Evolutionary conservation across 257 asterid species (phyloP).

Genomic region (Buddleja alternifolia): DNA sequence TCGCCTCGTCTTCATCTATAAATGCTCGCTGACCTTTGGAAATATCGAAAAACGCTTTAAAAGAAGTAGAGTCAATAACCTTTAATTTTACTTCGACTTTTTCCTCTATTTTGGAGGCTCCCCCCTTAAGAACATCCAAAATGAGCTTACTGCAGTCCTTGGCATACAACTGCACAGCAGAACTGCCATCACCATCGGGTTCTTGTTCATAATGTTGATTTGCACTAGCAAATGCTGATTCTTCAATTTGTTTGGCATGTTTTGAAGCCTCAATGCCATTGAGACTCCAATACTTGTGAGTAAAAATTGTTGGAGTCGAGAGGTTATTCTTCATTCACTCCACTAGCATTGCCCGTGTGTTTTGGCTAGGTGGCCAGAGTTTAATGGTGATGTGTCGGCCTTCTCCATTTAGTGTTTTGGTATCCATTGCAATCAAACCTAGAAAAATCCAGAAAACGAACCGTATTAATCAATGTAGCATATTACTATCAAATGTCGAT

Average conservation of each 20-base stretch:
- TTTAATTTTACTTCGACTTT: conserved; percentile 41
- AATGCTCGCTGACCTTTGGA: conserved; percentile 88
- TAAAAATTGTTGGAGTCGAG: conserved; percentile 83
- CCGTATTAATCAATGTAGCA: neutral
- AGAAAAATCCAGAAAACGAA: conserved; percentile 21
- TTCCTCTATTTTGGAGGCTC: conserved; percentile 40
- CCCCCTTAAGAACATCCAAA: conserved; percentile 72
- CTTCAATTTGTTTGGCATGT: conserved; percentile 76
- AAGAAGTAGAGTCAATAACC: conserved; percentile 34
- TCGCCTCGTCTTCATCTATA: conserved; percentile 80
- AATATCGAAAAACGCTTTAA: conserved; percentile 66
- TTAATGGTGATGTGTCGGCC: conserved; percentile 69
- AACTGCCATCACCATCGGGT: conserved; percentile 97
- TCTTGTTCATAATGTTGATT: conserved; percentile 69
- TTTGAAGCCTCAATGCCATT: conserved; percentile 55
- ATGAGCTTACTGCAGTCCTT: conserved; percentile 88
- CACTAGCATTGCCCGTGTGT: conserved; percentile 75
- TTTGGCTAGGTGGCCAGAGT: conserved; percentile 96
- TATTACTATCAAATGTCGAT: conserved; percentile 8
- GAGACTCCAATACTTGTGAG: conserved; percentile 80
- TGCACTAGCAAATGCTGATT: conserved; percentile 65
- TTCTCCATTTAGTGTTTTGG: conserved; percentile 51
- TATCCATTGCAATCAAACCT: conserved; percentile 61
- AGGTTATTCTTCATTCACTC: conserved; percentile 83
- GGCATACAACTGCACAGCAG: conserved; percentile 95